A percentile compares a stretch with the other conserved stretches of the same genome.
phyloP scores from a whole-genome alignment of 164 flowering plant genomes.

The Vitis cinerea region DNA sequence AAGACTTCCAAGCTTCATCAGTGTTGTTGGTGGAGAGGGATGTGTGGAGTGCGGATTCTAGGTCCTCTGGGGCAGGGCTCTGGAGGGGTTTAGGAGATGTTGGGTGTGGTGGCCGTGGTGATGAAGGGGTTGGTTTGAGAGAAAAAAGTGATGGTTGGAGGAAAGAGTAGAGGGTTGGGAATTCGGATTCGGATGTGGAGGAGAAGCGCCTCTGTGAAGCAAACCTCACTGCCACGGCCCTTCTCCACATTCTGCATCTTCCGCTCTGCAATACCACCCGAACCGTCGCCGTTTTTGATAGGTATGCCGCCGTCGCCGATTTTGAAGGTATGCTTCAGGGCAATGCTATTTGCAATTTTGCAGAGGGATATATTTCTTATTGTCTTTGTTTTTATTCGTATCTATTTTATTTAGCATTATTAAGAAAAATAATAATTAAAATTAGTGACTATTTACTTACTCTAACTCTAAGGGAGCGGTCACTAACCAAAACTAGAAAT shows the following conservation, averaged over 20 bases:
- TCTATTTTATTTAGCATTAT: too few relatives aligned
- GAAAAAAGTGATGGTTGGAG: constrained; percentile 79
- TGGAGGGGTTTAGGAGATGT: constrained; percentile 10
- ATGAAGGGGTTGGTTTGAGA: constrained; percentile 14
- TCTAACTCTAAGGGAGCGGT: too few relatives aligned
- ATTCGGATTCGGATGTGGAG: constrained; percentile 32
- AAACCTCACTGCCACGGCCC: constrained; percentile 5
- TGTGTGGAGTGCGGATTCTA: constrained; percentile 49
- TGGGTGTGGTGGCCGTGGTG: too few relatives aligned
- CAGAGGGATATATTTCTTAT: too few relatives aligned
- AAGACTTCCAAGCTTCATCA: constrained; percentile 93
- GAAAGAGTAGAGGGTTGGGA: constrained; percentile 72
- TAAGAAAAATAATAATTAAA: too few relatives aligned
- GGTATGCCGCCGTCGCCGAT: too few relatives aligned
- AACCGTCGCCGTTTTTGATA: too few relatives aligned
- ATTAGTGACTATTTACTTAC: too few relatives aligned
- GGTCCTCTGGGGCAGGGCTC: constrained; percentile 40
- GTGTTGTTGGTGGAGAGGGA: constrained; percentile 53
- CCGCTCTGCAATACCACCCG: background rate
- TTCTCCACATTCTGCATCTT: constrained; percentile 43
- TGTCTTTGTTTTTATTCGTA: too few relatives aligned
- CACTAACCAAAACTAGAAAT: too few relatives aligned
- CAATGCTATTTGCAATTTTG: too few relatives aligned
- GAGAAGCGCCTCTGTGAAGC: constrained; percentile 33
- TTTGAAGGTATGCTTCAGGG: too few relatives aligned